Percentiles rank a stretch among this genome's conserved stretches.
These are phyloP conservation scores for Trametes sanguinea DNA, from an alignment of 768 basidiomycete species.

Conservation along the genomic window DNA sequence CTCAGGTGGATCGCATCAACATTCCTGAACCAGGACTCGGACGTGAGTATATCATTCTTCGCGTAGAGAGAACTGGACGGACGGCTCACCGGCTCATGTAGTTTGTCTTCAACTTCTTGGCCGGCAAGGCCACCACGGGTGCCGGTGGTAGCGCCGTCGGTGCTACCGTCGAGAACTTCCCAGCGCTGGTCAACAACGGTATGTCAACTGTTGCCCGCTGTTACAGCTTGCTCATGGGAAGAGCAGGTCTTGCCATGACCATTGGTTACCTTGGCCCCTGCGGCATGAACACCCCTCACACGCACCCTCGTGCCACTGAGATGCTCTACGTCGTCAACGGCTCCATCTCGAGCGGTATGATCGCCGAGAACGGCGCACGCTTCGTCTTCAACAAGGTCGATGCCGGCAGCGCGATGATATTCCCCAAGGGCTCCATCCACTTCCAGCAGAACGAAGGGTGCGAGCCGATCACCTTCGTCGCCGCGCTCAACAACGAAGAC, in stretches of 20 bases:
- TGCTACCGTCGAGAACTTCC: conserved; percentile 32
- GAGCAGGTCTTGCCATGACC: conserved; percentile 29
- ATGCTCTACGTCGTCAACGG: conserved; percentile 35
- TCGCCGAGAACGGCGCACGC: conserved; percentile 35
- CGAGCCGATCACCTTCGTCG: conserved; percentile 32
- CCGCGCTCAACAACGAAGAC: conserved; percentile 33
- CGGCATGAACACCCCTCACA: conserved; percentile 40
- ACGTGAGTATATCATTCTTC: conserved; percentile 14
- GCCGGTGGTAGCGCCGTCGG: conserved; percentile 30
- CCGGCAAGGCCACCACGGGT: conserved; percentile 24
- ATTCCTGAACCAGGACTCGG: conserved; percentile 26
- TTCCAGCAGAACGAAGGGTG: conserved; percentile 34
- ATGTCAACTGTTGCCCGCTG: not conserved
- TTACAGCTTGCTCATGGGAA: not conserved
- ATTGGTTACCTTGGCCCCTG: conserved; percentile 34
- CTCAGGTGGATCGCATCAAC: conserved; percentile 27
- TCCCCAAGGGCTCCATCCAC: conserved; percentile 34
- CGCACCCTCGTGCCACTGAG: conserved; percentile 39
- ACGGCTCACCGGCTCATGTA: conserved; percentile 2
- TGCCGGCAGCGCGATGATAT: conserved; percentile 28
- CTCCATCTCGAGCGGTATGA: conserved; percentile 29
- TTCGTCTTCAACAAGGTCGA: conserved; percentile 31
- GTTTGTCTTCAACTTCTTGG: conserved; percentile 35
- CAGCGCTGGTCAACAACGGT: conserved; percentile 33
- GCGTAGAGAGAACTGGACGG: not conserved